Evolutionary conservation across 768 basidiomycete genomes (phyloP), one percentile per base, ranked within the genome.

Genomic region (Trametes cubensis): DNA sequence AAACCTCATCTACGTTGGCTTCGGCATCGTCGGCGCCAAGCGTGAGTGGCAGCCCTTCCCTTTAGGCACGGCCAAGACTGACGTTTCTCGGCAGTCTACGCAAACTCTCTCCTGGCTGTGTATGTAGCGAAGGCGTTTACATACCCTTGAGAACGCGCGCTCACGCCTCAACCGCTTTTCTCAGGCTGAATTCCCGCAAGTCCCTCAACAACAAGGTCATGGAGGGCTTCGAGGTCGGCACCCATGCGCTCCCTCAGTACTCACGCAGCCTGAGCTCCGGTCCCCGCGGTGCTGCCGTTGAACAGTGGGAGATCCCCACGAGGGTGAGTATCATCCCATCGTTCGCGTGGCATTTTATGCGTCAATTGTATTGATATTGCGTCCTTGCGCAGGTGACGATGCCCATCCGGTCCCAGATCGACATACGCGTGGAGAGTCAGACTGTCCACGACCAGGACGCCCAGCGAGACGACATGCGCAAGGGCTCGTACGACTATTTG

Each of bases 241-340:
- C 17, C 20, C 45, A 46, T 21, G 45, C 45, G 45, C 20, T 46
- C 45, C 20, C 11, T 21, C 34, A 34, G 34, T 34, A 34, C 34
- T 34, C 34, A 34, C 34, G 34, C 34, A 34, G 34, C 34, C 34
- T 34, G 34, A 34, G 34, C 34, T 34, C 34, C 34, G 34, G 34
- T 34, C 34, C 34, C 34, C 34, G 45, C 45, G 45, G 45, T 18
- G 11, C 20, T 21, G 20, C 42, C 45, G 45, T 21, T 21, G 45
- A 46, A 46, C 45, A 46, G 45, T 46, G 45, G 45, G 45, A 46
- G 45, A 46, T 46, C 20, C 45, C 45, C 45, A 46, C 45, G 45
- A 46, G 45, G 20, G 45, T 46, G 45, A 46, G 45, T 46, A 23
- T 21, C 42, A 6, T 46, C 23, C 11, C 17, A 34, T 34, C 45